Conservation (phyloP, 495 filamentous ascomycete genomes). For the Penicillium ucsense region DNA sequence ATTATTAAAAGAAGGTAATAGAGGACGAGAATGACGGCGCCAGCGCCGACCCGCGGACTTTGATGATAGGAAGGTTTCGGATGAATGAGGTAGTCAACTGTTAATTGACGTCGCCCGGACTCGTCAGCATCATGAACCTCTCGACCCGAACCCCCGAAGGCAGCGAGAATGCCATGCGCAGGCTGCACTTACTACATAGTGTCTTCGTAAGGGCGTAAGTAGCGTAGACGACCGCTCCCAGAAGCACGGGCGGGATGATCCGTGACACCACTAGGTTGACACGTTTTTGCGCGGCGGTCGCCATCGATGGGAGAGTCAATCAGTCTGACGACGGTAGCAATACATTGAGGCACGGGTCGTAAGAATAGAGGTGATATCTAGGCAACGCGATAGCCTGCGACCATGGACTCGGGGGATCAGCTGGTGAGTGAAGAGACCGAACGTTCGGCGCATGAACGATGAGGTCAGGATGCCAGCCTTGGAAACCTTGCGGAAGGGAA, state of each 20-base stretch:
- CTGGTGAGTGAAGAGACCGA: background rate
- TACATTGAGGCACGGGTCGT: slow-evolving; percentile 4
- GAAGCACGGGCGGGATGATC: slow-evolving; percentile 48
- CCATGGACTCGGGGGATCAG: background rate
- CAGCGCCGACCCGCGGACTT: slow-evolving; percentile 40
- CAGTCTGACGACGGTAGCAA: slow-evolving; percentile 3
- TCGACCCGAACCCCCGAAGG: background rate
- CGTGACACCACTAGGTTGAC: slow-evolving; percentile 44
- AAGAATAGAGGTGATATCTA: background rate
- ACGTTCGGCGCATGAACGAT: background rate
- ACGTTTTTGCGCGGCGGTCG: slow-evolving; percentile 32
- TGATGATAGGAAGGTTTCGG: slow-evolving; percentile 32
- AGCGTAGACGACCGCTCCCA: slow-evolving; percentile 50
- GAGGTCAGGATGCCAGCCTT: background rate
- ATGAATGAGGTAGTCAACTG: slow-evolving; percentile 57
- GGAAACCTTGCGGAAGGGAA: background rate
- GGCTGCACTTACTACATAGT: slow-evolving; percentile 41
- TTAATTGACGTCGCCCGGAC: background rate
- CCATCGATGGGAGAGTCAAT: slow-evolving; percentile 7
- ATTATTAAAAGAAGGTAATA: slow-evolving; percentile 61
- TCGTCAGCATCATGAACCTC: too few species aligned
- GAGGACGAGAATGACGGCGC: slow-evolving; percentile 57
- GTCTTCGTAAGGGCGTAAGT: slow-evolving; percentile 51
- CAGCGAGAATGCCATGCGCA: background rate
- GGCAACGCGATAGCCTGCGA: slow-evolving; percentile 2